Evolutionary conservation across 257 asterid genomes (phyloP).

Genomic region (Eucommia ulmoides): DNA sequence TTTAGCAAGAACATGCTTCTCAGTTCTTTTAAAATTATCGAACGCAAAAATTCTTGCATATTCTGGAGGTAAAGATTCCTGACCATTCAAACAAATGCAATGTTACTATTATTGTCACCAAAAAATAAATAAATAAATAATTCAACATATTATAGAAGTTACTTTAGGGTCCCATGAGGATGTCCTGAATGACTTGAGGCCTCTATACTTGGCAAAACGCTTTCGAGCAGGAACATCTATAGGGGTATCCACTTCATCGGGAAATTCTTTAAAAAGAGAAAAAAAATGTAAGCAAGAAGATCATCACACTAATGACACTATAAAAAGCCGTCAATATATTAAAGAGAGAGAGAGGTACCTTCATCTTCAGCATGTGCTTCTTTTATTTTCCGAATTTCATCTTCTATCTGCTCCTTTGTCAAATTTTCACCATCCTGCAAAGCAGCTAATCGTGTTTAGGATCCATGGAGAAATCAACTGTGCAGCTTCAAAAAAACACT

Average conservation of each 20-base stretch:
- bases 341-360: conserved; percentile 33
- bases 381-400: conserved; percentile 75
- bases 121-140: conserved; percentile 9
- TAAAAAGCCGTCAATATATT: conserved; percentile 4
- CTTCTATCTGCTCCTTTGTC: conserved; percentile 83
- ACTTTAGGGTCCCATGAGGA: conserved; percentile 99
- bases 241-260: conserved; percentile 98
- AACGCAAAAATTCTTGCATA: conserved; percentile 86
- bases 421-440: conserved; percentile 69
- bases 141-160: conserved; percentile 13
- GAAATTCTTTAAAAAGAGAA: too few species aligned
- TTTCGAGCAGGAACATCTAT: conserved; percentile 80
- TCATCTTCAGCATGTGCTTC: conserved; percentile 90
- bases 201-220: conserved; percentile 93
- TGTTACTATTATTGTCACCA: too few species aligned
- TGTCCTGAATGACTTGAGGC: conserved; percentile 87
- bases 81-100: too few species aligned
- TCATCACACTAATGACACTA: too few species aligned
- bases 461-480: too few species aligned
- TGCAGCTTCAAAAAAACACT: too few species aligned
- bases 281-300: too few species aligned
- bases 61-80: conserved; percentile 94
- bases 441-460: too few species aligned
- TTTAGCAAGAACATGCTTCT: conserved; percentile 73
- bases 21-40: conserved; percentile 71